Evolutionary conservation across 139 green algal genomes (phyloP).

Genomic region (Spirogloea muscicola): DNA sequence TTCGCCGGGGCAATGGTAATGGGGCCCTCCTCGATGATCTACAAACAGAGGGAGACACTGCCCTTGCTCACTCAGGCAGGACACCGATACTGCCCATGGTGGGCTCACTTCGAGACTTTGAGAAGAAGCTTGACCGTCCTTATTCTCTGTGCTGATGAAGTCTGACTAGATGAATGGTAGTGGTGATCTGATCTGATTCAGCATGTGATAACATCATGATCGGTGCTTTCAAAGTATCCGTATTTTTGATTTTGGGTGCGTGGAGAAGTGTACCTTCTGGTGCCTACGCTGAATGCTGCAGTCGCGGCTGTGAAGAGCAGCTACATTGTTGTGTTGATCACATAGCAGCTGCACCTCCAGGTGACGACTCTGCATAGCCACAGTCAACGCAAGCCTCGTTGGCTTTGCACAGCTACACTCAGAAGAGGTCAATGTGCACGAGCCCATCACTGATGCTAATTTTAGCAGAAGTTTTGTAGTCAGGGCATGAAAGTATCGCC

Average conservation of each 20-base stretch:
- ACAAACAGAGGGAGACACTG: no score
- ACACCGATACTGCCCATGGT: no score
- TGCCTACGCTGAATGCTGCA: conserved; percentile 92
- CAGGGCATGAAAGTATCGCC: background rate
- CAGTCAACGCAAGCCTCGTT: background rate
- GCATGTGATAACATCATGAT: no score
- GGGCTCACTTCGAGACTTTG: no score
- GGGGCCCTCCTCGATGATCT: conserved; percentile 90
- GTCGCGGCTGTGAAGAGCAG: conserved; percentile 82
- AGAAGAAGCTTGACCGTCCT: no score
- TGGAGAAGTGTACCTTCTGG: conserved; percentile 61
- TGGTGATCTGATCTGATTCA: no score
- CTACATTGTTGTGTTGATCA: conserved; percentile 84
- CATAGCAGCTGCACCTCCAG: conserved; percentile 95
- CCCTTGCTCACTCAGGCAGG: no score
- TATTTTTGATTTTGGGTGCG: no score
- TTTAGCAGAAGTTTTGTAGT: no score
- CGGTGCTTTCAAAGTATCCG: no score
- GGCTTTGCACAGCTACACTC: background rate
- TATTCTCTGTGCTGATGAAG: no score
- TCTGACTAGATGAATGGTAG: no score
- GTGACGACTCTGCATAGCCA: conserved; percentile 65
- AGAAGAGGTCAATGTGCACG: background rate
- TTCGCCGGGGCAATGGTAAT: conserved; percentile 61
- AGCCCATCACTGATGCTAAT: background rate